These are phyloP conservation scores for Plantago major DNA, from an alignment of 257 asterid species.

Conservation along the genomic window DNA sequence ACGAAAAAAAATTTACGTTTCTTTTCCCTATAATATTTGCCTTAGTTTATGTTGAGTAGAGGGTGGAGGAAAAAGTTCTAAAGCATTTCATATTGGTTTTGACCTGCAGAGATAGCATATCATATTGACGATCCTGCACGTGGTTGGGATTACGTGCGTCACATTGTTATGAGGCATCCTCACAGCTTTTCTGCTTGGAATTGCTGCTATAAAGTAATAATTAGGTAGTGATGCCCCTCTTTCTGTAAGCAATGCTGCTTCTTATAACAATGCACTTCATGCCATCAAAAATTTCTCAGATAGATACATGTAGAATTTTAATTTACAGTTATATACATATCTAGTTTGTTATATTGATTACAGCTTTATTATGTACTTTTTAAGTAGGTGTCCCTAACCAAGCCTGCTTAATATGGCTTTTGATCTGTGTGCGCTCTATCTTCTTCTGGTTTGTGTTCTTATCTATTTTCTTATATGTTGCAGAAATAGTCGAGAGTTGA, in stretches of 20 bases:
- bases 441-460: background rate
- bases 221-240: slow-evolving; percentile 37
- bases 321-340: too few relatives aligned
- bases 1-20: background rate
- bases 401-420: background rate
- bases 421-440: background rate
- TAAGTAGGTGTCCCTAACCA: background rate
- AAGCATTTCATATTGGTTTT: slow-evolving; percentile 17
- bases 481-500: slow-evolving; percentile 2
- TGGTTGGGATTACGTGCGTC: slow-evolving; percentile 67
- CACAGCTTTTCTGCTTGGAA: slow-evolving; percentile 85
- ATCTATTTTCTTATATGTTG: slow-evolving; percentile 1
- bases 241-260: background rate
- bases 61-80: slow-evolving; percentile 7
- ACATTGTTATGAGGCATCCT: slow-evolving; percentile 60
- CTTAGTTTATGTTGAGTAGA: background rate
- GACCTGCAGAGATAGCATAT: slow-evolving; percentile 51
- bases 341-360: too few relatives aligned
- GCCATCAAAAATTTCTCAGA: too few relatives aligned
- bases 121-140: slow-evolving; percentile 61
- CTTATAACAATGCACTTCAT: too few relatives aligned
- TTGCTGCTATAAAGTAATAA: slow-evolving; percentile 72
- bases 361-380: background rate
- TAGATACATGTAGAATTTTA: too few relatives aligned
- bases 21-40: background rate